Conservation (phyloP, 352 stramenopile genomes). For the Pythium sukuiense region DNA sequence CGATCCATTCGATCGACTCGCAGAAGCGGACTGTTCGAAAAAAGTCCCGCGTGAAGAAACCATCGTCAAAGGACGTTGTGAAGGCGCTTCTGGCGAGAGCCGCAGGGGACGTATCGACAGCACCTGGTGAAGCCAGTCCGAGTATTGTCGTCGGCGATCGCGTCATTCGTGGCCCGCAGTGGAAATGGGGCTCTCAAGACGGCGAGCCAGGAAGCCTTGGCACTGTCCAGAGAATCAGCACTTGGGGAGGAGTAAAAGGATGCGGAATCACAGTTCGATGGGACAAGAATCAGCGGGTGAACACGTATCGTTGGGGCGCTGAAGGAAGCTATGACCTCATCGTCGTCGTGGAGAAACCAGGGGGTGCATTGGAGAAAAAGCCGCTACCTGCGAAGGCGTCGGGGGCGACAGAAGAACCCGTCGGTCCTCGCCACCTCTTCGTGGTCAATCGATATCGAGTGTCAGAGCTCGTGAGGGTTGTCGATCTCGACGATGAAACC, state of each 20-base stretch:
- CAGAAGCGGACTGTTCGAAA: conserved; percentile 34
- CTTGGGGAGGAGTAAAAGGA: conserved; percentile 72
- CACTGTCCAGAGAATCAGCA: conserved; percentile 78
- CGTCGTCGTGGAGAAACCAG: conserved; percentile 61
- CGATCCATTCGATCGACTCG: conserved; percentile 65
- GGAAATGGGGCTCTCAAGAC: conserved; percentile 85
- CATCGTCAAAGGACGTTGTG: conserved; percentile 9
- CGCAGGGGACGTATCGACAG: background rate
- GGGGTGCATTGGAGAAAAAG: conserved; percentile 46
- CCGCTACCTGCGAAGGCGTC: conserved; percentile 35
- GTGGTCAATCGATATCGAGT: conserved; percentile 63
- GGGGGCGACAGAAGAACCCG: conserved; percentile 19
- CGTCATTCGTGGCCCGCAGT: conserved; percentile 70
- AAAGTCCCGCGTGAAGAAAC: conserved; percentile 17
- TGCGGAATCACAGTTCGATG: conserved; percentile 79
- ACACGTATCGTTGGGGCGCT: conserved; percentile 80
- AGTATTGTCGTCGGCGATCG: conserved; percentile 63
- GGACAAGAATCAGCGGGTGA: conserved; percentile 83
- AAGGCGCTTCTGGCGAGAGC: background rate
- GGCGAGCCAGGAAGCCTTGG: conserved; percentile 55
- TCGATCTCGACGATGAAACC: conserved; percentile 50
- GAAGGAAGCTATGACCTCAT: conserved; percentile 78
- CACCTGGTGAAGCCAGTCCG: conserved; percentile 9
- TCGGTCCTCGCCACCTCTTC: conserved; percentile 54
- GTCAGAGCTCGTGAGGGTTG: conserved; percentile 41